Evolutionary conservation across 2,329 filamentous ascomycete species (phyloP).

Genomic region (Talaromyces sp.): DNA sequence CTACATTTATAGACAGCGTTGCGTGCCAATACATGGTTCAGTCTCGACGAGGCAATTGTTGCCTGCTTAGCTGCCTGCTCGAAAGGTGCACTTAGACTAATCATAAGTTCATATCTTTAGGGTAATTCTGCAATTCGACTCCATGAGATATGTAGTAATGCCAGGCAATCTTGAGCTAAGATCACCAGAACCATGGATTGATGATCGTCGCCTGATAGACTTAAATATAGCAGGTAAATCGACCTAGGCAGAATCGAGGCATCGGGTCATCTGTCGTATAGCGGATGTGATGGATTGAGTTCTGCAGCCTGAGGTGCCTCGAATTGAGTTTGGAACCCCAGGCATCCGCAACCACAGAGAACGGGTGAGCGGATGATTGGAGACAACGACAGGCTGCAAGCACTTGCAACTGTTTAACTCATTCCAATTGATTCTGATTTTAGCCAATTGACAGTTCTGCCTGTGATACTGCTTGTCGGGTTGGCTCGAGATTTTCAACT

Average conservation of each 20-base stretch:
- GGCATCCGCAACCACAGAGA: constrained; percentile 3
- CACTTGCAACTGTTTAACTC: not conserved
- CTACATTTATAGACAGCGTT: not conserved
- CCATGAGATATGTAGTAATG: not conserved
- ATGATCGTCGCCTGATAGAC: not conserved
- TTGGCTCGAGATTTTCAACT: not conserved
- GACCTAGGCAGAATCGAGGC: not conserved
- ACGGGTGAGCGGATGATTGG: not conserved
- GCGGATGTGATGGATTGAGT: not conserved
- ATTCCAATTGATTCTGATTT: not conserved
- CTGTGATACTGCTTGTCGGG: not conserved
- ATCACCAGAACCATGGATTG: not conserved
- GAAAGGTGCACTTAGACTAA: not conserved
- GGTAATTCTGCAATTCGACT: not conserved
- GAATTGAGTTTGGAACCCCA: constrained; percentile 2
- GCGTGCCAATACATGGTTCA: not conserved
- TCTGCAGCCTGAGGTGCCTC: not conserved
- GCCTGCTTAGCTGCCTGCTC: not conserved
- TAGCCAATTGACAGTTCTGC: not conserved
- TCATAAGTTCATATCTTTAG: not conserved
- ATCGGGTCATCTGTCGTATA: not conserved
- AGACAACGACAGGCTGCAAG: not conserved
- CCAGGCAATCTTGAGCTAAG: not conserved
- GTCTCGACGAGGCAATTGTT: not conserved
- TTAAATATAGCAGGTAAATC: not conserved